Percentiles rank a stretch among this genome's conserved stretches.
These are phyloP conservation scores for Chamaenerion angustifolium DNA, from an alignment of 345 rosid species.

Conservation along the genomic window DNA sequence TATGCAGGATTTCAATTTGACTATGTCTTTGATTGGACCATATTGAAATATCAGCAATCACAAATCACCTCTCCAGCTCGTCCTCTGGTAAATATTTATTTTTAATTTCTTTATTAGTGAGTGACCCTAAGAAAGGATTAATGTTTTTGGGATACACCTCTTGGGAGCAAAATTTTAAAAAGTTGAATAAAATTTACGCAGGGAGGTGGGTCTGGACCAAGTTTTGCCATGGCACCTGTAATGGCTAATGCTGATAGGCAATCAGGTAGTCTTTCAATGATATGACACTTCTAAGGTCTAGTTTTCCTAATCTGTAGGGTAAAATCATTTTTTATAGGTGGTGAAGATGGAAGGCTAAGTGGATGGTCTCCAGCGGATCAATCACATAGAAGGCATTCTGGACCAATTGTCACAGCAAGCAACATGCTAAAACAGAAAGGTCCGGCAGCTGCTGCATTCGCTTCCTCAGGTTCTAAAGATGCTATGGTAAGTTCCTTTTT, in stretches of 20 bases:
- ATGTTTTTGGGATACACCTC: neutral
- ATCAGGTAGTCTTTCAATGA: slow-evolving; percentile 27
- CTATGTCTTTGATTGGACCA: slow-evolving; percentile 89
- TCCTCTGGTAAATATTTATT: slow-evolving; percentile 27
- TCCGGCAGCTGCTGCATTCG: slow-evolving; percentile 25
- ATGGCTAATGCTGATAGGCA: slow-evolving; percentile 46
- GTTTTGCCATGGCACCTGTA: slow-evolving; percentile 47
- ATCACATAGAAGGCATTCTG: slow-evolving; percentile 34
- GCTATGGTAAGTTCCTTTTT: slow-evolving; percentile 18
- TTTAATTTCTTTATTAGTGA: too few relatives aligned
- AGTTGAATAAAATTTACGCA: slow-evolving; percentile 9
- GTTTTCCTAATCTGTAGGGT: too few relatives aligned
- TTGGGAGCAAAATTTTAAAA: too few relatives aligned
- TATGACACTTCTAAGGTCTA: too few relatives aligned
- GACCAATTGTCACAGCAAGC: slow-evolving; percentile 22
- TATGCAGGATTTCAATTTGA: slow-evolving; percentile 74
- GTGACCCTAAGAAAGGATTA: slow-evolving; percentile 1
- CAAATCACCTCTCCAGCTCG: slow-evolving; percentile 51
- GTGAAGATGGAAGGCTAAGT: slow-evolving; percentile 22
- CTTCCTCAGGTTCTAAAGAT: slow-evolving; percentile 23
- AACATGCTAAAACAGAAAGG: slow-evolving; percentile 33
- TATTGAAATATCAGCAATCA: slow-evolving; percentile 79
- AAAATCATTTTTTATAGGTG: slow-evolving; percentile 13
- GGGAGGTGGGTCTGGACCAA: slow-evolving; percentile 74
- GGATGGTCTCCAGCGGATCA: slow-evolving; percentile 36